Conservation (phyloP, 164 flowering plant species). For the Macadamia tetraphylla region DNA sequence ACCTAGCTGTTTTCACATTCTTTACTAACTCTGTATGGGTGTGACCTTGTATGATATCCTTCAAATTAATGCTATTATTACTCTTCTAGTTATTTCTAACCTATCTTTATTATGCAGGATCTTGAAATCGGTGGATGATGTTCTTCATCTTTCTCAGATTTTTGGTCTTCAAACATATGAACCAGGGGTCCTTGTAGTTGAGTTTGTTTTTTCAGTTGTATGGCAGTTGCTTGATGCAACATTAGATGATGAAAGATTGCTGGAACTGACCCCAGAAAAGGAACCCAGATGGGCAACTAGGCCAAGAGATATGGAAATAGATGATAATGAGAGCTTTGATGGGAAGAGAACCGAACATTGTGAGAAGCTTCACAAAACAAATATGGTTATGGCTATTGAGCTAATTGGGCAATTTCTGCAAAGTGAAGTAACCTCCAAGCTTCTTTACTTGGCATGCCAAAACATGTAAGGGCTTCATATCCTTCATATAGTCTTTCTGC, state of each 20-base stretch:
- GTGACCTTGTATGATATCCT: too few species aligned
- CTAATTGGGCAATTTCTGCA: constrained; percentile 66
- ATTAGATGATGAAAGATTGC: constrained; percentile 81
- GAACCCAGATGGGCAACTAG: constrained; percentile 45
- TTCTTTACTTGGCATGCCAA: constrained; percentile 66
- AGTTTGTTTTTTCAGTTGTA: constrained; percentile 57
- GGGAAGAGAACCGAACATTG: constrained; percentile 42
- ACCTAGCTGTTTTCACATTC: too few species aligned
- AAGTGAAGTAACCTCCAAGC: constrained; percentile 60
- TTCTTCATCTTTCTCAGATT: constrained; percentile 58
- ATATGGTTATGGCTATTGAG: constrained; percentile 71
- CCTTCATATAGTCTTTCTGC: constrained; percentile 1
- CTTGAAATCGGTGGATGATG: constrained; percentile 53
- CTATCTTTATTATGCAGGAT: constrained; percentile 44
- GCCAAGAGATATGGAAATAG: constrained; percentile 71
- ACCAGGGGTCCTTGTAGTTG: constrained; percentile 65
- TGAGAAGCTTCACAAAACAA: constrained; percentile 48
- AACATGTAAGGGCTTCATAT: constrained; percentile 57
- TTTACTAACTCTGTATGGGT: too few species aligned
- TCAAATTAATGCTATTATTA: too few species aligned
- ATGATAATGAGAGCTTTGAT: constrained; percentile 35
- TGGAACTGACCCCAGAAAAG: constrained; percentile 55
- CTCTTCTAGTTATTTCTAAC: background rate
- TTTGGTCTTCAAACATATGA: constrained; percentile 58
- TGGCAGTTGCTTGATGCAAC: constrained; percentile 86